Evolutionary conservation across 768 basidiomycete species (phyloP).

Genomic region (Tulasnella calospora): DNA sequence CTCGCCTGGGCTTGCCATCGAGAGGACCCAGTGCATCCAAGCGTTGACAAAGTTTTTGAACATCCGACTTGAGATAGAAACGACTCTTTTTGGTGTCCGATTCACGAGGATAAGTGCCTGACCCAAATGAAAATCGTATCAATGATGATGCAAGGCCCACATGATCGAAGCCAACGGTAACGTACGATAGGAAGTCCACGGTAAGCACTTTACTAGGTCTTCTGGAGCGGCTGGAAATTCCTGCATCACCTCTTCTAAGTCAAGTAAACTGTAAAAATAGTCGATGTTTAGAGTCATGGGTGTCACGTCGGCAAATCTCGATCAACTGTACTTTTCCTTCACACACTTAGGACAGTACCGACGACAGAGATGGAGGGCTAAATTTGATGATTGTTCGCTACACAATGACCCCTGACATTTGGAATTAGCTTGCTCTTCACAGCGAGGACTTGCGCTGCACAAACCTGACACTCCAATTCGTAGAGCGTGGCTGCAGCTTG

Average conservation of each 20-base stretch:
- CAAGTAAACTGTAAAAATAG: not conserved
- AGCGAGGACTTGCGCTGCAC: not conserved
- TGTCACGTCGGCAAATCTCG: not conserved
- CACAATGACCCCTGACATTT: not conserved
- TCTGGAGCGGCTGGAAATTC: not conserved
- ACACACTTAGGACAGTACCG: not conserved
- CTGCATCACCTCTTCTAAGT: not conserved
- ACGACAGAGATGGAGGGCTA: not conserved
- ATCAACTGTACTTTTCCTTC: not conserved
- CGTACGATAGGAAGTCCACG: not conserved
- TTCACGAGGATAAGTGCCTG: not conserved
- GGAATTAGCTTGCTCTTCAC: not conserved
- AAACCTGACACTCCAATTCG: not conserved
- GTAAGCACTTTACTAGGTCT: not conserved
- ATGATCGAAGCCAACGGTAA: not conserved
- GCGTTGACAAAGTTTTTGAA: not conserved
- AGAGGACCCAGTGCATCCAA: not conserved
- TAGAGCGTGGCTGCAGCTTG: not conserved
- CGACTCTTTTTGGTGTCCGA: not conserved
- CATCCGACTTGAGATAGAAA: not conserved
- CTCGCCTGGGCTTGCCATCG: not conserved
- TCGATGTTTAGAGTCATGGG: not conserved
- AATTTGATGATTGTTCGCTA: not conserved
- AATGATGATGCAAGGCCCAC: not conserved
- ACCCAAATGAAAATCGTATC: not conserved